A percentile compares a stretch with the other conserved stretches of the same genome.
Evolutionary conservation across 2,329 filamentous ascomycete species (phyloP).

Genomic region (Xylariaceae sp.): DNA sequence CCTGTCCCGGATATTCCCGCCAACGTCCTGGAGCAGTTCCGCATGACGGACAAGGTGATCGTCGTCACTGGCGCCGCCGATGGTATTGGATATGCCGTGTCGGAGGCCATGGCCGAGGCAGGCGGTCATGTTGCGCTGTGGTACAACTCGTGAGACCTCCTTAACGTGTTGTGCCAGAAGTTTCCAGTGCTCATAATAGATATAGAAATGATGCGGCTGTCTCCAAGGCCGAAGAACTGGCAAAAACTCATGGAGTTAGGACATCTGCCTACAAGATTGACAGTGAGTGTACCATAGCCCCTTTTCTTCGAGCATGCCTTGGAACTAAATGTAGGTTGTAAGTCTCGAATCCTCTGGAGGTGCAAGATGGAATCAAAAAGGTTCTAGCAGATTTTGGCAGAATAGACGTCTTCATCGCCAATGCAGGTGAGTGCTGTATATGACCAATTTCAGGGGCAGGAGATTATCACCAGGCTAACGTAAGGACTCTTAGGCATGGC

Average conservation of each 20-base stretch:
- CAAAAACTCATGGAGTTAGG: conserved; percentile 12
- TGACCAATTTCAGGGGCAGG: neutral
- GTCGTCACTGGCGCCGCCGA: conserved; percentile 20
- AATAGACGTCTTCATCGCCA: conserved; percentile 22
- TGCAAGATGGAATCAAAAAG: conserved; percentile 14
- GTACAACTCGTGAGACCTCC: conserved; percentile 20
- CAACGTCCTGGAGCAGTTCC: conserved; percentile 19
- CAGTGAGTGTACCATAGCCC: conserved; percentile 6
- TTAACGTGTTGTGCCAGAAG: neutral
- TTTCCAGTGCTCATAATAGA: conserved; percentile 1
- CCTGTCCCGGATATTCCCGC: conserved; percentile 14
- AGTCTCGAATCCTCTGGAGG: conserved; percentile 16
- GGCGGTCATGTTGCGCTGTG: conserved; percentile 17
- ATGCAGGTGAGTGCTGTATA: conserved; percentile 14
- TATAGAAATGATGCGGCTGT: conserved; percentile 17
- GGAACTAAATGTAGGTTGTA: conserved; percentile 1
- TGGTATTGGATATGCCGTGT: conserved; percentile 19
- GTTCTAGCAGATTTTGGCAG: conserved; percentile 17
- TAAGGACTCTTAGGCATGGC: conserved; percentile 9
- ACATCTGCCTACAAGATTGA: conserved; percentile 16
- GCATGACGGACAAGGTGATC: conserved; percentile 19
- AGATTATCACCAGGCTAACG: conserved; percentile 1
- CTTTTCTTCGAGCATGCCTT: neutral
- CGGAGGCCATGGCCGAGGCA: conserved; percentile 20
- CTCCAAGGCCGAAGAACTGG: conserved; percentile 12